A percentile compares a stretch with the other conserved stretches of the same genome.
These are phyloP conservation scores for Tephrocybe sp. DNA, from an alignment of 768 basidiomycete species.

Conservation along the genomic window DNA sequence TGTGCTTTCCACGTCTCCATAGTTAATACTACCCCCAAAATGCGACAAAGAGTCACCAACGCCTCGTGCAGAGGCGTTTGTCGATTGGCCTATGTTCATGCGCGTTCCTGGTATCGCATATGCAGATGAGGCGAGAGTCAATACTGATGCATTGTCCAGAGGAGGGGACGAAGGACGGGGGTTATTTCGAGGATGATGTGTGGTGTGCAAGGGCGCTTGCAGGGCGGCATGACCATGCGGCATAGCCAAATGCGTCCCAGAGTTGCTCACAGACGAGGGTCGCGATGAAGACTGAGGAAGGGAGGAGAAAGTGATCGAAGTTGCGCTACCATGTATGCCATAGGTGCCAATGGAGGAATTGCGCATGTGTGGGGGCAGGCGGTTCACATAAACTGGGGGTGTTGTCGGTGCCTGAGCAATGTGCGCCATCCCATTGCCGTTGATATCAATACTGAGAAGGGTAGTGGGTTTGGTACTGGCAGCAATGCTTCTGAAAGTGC, in stretches of 20 bases:
- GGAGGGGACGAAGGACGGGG: conserved; percentile 92
- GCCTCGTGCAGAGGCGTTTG: conserved; percentile 51
- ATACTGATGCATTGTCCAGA: conserved; percentile 85
- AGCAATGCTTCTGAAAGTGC: conserved; percentile 79
- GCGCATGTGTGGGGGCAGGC: conserved; percentile 62
- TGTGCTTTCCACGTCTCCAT: conserved; percentile 63
- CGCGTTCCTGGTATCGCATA: conserved; percentile 72
- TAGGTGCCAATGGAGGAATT: conserved; percentile 55
- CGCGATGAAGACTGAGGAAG: conserved; percentile 54
- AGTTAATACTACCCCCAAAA: conserved; percentile 59
- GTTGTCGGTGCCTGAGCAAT: conserved; percentile 84
- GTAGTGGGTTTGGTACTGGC: conserved; percentile 96
- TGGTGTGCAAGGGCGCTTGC: conserved; percentile 86
- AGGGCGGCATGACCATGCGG: conserved; percentile 25
- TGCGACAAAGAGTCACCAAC: conserved; percentile 69
- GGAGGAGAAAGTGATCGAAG: conserved; percentile 74
- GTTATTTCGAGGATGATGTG: conserved; percentile 95
- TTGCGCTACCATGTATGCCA: conserved; percentile 43
- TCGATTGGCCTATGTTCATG: conserved; percentile 43
- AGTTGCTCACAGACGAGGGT: conserved; percentile 38
- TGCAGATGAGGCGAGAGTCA: conserved; percentile 93
- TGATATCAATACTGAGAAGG: conserved; percentile 83
- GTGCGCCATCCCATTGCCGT: conserved; percentile 81
- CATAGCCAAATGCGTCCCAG: conserved; percentile 23
- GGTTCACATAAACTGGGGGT: conserved; percentile 49